These are phyloP conservation scores for Ophiocytium majus DNA, from an alignment of 352 stramenopile species.

Conservation along the genomic window DNA sequence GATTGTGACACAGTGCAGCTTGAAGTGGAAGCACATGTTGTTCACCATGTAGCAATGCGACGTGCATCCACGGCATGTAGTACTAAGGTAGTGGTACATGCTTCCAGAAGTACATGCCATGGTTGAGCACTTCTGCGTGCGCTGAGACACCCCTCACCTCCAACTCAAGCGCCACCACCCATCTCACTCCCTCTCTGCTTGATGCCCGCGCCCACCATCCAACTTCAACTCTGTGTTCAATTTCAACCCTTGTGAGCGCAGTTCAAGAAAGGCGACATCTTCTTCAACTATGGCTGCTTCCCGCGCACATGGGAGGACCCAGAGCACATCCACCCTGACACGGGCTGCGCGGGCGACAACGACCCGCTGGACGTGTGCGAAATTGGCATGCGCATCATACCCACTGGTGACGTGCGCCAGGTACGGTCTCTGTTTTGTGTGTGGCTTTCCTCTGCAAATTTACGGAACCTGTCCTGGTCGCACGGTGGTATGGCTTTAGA, in stretches of 20 bases:
- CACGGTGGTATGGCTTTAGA: no score
- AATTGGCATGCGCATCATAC: constrained; percentile 73
- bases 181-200: not conserved
- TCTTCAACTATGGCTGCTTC: constrained; percentile 85
- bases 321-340: constrained; percentile 73
- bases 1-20: no score
- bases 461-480: no score
- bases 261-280: constrained; percentile 63
- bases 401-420: constrained; percentile 78
- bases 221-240: no score
- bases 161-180: not conserved
- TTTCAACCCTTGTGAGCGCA: not conserved
- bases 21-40: no score
- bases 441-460: no score
- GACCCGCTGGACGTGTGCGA: constrained; percentile 90
- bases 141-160: not conserved
- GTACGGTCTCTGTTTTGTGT: no score
- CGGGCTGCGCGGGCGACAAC: constrained; percentile 75
- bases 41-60: no score
- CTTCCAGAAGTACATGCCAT: no score
- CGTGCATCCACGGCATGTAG: no score
- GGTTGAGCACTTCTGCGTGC: not conserved
- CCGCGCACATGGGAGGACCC: constrained; percentile 91
- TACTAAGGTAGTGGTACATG: no score
- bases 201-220: no score